Base-by-base conservation (phyloP, 2,329 filamentous ascomycete genomes). In the Aspergillus texensis region DNA sequence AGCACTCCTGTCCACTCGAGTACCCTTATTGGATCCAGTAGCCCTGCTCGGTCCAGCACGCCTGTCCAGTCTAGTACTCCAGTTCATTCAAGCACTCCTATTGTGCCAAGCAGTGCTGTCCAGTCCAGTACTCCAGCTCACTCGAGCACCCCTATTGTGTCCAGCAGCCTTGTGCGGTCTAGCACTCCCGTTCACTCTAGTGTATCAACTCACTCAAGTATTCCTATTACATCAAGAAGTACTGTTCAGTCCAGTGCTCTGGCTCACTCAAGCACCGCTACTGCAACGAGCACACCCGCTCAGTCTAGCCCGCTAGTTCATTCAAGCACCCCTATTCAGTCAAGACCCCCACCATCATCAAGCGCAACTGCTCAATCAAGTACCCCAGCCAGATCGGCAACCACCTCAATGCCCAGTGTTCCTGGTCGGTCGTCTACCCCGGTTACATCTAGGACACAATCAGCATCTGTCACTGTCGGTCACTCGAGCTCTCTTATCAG, bases 31-130 rank as follows among this genome's bases (percentile, higher is more conserved):
- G 5, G 48, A 21, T 57, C 60, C 12, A 65, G 61, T 36, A 70
- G 58, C 14, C 50, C 58, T 5, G 46, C 55, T 30, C 30, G 59
- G 4, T 67, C 67, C 3, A 70, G 63, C 57, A 65, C 58, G 16
- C 58, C 59, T 1, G 41, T 30, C 34, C 45, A 59, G 4, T 21
- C 60, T 3, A 62, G 46, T 9, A 8, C 11, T 3, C 45, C 24
- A 11, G 19, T 21, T 58, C 64, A 5, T 14, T 41, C 57, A 9
- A 62, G 62, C 41, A 54, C 54, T 11, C 58, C 64, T 8, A 34
- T 45, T 56, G 26, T 45, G 16, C 57, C 62, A 6, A 62, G 54
- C 34, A 39, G 34, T 14, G 54, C 48, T 34, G 58, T 53, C 39
- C 34, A 48, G 21, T 50, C 34, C 34, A n/a, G 50, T 61, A 68